These are phyloP conservation scores for Myriosclerotinia duriaeana DNA, from an alignment of 2,329 filamentous ascomycete genomes.

Conservation along the genomic window DNA sequence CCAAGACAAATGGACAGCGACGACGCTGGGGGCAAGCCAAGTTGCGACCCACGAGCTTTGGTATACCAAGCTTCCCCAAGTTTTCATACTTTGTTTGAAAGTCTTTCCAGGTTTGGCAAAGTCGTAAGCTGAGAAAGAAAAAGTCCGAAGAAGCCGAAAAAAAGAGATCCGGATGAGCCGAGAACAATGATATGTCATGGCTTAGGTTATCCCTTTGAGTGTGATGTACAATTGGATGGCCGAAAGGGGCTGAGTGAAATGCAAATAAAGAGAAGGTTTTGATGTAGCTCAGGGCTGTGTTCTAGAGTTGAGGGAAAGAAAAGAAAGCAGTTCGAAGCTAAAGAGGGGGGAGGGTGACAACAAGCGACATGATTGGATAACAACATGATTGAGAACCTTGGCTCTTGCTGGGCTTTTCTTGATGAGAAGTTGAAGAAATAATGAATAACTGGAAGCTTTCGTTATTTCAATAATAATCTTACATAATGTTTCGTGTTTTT, in stretches of 20 bases:
- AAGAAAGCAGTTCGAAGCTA: background rate
- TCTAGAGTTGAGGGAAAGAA: background rate
- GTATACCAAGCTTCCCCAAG: background rate
- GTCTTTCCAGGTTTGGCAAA: background rate
- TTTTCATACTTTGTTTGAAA: background rate
- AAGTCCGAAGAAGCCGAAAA: background rate
- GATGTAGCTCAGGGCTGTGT: background rate
- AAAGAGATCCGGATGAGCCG: background rate
- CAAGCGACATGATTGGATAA: constrained; percentile 1
- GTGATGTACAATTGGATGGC: constrained; percentile 1
- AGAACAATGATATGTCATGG: background rate
- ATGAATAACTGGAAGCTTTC: too few species aligned
- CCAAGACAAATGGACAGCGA: constrained; percentile 1
- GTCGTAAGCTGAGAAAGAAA: background rate
- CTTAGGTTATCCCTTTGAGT: background rate
- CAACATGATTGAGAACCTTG: background rate
- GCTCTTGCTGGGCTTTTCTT: background rate
- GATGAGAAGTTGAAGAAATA: background rate
- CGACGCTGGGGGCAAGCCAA: background rate
- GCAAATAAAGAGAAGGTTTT: background rate
- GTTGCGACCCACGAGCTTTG: background rate
- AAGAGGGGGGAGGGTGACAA: background rate
- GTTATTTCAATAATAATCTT: too few species aligned
- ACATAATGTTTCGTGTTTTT: constrained; percentile 11
- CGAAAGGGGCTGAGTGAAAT: constrained; percentile 4